phyloP scores from a whole-genome alignment of 495 filamentous ascomycete genomes.

The Podospora comata region DNA sequence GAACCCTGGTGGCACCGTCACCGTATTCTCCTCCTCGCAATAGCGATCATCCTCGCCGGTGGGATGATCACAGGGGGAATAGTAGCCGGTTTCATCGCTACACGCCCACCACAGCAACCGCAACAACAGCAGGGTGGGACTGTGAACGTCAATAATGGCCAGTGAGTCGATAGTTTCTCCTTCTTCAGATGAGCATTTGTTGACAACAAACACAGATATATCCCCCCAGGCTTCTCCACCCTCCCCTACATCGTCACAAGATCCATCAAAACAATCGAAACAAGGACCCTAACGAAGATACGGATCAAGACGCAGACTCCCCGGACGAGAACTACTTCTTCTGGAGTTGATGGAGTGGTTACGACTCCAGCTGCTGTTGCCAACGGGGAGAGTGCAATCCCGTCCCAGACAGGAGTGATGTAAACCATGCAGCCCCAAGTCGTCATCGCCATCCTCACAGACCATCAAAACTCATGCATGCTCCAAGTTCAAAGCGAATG shows the following conservation, averaged over 20 bases:
- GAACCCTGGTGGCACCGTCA: neutral
- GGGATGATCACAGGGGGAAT: neutral
- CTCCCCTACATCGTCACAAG: neutral
- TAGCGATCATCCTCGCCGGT: neutral
- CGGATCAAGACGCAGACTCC: neutral
- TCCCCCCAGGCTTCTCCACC: neutral
- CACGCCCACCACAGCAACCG: neutral
- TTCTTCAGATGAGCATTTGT: no score
- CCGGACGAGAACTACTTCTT: neutral
- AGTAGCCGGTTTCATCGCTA: neutral
- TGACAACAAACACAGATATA: neutral
- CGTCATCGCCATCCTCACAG: neutral
- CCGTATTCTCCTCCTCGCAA: neutral
- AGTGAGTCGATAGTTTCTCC: neutral
- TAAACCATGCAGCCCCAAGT: neutral
- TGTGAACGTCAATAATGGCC: neutral
- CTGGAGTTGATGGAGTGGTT: neutral
- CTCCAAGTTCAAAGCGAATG: neutral
- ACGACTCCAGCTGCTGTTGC: neutral
- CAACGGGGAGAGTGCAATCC: neutral
- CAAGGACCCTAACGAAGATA: neutral
- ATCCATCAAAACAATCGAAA: neutral
- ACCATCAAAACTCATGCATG: no score
- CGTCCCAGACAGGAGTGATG: neutral
- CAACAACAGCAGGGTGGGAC: neutral